phyloP scores from a whole-genome alignment of 2,329 filamentous ascomycete species.

The Chrysoporthe puriensis region DNA sequence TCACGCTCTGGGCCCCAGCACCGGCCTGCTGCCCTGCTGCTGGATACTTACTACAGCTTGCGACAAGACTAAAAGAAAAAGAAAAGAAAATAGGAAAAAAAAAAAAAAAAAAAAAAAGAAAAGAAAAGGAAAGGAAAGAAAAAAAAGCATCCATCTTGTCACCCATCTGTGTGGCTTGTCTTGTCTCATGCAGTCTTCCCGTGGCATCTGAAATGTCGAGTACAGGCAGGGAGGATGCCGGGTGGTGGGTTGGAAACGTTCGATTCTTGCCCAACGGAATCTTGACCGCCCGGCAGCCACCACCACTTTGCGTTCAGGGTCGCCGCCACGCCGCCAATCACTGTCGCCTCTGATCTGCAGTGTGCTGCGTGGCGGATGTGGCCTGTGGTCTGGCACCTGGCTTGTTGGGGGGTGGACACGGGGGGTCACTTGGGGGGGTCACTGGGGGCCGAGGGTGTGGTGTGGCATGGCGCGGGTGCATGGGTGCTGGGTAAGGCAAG shows the following conservation, averaged over 20 bases:
- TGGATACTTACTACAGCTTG: too few species aligned
- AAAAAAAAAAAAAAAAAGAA: too few species aligned
- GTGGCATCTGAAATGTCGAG: constrained; percentile 6
- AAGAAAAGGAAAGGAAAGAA: too few species aligned
- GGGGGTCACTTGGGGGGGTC: neutral
- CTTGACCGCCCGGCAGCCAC: constrained; percentile 16
- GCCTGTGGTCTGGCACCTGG: neutral
- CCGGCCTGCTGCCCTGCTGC: too few species aligned
- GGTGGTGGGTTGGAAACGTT: constrained; percentile 17
- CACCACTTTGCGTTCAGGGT: neutral
- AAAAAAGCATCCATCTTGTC: too few species aligned
- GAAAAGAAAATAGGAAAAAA: too few species aligned
- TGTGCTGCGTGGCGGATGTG: neutral
- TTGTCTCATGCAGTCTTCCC: neutral
- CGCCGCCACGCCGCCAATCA: constrained; percentile 25
- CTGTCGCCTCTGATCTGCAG: constrained; percentile 18
- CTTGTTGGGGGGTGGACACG: neutral
- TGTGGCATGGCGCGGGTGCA: too few species aligned
- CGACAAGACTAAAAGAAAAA: too few species aligned
- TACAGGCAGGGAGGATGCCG: constrained; percentile 7
- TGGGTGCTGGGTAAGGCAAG: too few species aligned
- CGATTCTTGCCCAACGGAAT: constrained; percentile 16
- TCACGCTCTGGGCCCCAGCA: neutral
- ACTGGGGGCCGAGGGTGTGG: too few species aligned
- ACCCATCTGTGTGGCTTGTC: neutral